phyloP scores from a whole-genome alignment of 2,329 filamentous ascomycete genomes.

The Claviceps maximensis region DNA sequence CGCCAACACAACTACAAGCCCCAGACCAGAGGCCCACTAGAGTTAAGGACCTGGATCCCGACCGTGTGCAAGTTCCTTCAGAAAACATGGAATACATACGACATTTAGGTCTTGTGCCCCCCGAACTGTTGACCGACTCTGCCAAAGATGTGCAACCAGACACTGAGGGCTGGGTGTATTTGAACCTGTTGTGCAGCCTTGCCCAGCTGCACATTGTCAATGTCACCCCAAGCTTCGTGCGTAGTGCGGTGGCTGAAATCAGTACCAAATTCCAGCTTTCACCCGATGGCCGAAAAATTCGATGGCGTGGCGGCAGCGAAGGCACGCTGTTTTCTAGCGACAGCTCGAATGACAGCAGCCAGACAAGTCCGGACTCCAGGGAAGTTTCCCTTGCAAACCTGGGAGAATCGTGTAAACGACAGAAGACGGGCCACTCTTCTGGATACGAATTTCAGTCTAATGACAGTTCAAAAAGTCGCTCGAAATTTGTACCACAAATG shows the following conservation, averaged over 20 bases:
- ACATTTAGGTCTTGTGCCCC: slow-evolving; percentile 54
- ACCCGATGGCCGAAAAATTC: slow-evolving; percentile 61
- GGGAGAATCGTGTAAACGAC: slow-evolving; percentile 29
- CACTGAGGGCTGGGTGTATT: slow-evolving; percentile 65
- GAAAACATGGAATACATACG: slow-evolving; percentile 74
- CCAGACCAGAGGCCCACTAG: slow-evolving; percentile 66
- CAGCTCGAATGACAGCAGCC: slow-evolving; percentile 36
- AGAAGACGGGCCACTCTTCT: slow-evolving; percentile 26
- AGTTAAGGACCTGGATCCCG: slow-evolving; percentile 63
- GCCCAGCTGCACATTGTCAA: slow-evolving; percentile 78
- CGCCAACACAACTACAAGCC: slow-evolving; percentile 25
- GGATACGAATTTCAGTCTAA: slow-evolving; percentile 22
- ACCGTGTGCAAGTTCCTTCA: slow-evolving; percentile 58
- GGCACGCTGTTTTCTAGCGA: slow-evolving; percentile 55
- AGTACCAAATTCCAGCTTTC: slow-evolving; percentile 70
- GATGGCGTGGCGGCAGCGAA: slow-evolving; percentile 60
- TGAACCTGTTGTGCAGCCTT: slow-evolving; percentile 69
- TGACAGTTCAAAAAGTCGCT: slow-evolving; percentile 23
- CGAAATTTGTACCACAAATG: slow-evolving; percentile 25
- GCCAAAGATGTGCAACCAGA: slow-evolving; percentile 42
- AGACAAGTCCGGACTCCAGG: slow-evolving; percentile 35
- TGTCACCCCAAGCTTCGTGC: slow-evolving; percentile 66
- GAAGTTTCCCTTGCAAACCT: slow-evolving; percentile 31
- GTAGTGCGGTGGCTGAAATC: slow-evolving; percentile 53
- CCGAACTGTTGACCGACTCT: slow-evolving; percentile 32